These are phyloP conservation scores for Cryphonectria naterciae DNA, from an alignment of 2,329 filamentous ascomycete species.

Conservation along the genomic window DNA sequence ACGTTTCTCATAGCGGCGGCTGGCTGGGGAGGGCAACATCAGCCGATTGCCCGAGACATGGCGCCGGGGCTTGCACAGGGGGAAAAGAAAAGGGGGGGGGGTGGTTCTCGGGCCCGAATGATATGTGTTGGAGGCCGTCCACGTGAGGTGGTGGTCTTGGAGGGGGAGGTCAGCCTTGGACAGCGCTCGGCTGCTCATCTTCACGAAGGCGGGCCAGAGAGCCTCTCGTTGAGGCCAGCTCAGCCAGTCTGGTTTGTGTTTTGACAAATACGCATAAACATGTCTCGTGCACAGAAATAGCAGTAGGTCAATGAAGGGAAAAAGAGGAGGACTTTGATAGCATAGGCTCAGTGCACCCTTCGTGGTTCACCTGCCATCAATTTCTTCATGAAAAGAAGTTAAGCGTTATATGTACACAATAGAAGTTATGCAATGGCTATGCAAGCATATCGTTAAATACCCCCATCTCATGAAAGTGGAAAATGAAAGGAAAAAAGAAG, in stretches of 20 bases:
- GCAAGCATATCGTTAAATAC: slow-evolving; percentile 22
- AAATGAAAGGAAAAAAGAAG: not conserved
- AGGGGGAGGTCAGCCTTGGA: no score
- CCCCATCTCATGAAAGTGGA: not conserved
- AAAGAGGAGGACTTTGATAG: not conserved
- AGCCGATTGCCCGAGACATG: not conserved
- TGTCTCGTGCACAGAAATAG: not conserved
- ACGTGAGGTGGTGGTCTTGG: not conserved
- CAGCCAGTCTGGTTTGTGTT: not conserved
- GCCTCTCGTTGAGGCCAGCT: no score
- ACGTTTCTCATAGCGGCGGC: not conserved
- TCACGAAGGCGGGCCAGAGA: not conserved
- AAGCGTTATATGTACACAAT: slow-evolving; percentile 28
- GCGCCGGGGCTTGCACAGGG: not conserved
- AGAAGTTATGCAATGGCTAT: slow-evolving; percentile 28
- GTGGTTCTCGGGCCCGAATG: not conserved
- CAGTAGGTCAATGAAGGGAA: not conserved
- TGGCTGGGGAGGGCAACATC: not conserved
- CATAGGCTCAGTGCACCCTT: not conserved
- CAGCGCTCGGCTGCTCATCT: not conserved
- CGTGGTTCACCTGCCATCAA: not conserved
- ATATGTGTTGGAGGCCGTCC: not conserved
- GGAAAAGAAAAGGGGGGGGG: no score
- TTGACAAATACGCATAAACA: not conserved
- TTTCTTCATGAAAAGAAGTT: slow-evolving; percentile 4